Percentiles rank a stretch among this genome's conserved stretches.
These are phyloP conservation scores for Xenosphaeropsis pyriputrescens DNA, from an alignment of 2,329 filamentous ascomycete species.

Conservation along the genomic window DNA sequence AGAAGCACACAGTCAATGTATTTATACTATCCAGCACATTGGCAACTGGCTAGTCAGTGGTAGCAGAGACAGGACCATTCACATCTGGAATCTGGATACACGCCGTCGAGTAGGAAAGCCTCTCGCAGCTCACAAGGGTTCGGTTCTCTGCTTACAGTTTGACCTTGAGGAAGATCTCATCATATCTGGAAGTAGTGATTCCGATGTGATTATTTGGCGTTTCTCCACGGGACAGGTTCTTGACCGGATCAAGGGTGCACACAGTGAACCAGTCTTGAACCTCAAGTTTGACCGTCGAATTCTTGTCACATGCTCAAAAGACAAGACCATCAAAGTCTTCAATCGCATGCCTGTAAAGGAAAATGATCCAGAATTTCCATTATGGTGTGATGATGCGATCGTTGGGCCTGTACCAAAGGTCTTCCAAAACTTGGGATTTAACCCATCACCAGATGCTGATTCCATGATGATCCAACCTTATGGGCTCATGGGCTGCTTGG, in stretches of 20 bases:
- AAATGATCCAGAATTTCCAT: conserved; percentile 40
- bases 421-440: conserved; percentile 39
- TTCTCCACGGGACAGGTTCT: conserved; percentile 83
- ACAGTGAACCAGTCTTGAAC: conserved; percentile 84
- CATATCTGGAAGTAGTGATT: conserved; percentile 91
- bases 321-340: conserved; percentile 94
- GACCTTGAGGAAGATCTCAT: conserved; percentile 85
- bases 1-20: conserved; percentile 82
- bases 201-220: conserved; percentile 77
- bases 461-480: conserved; percentile 47
- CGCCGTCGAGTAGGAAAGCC: conserved; percentile 63
- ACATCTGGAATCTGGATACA: conserved; percentile 81
- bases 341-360: conserved; percentile 57
- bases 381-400: conserved; percentile 10
- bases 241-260: conserved; percentile 61
- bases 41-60: conserved; percentile 81
- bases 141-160: conserved; percentile 89
- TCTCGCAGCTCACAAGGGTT: conserved; percentile 64
- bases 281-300: conserved; percentile 84
- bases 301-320: conserved; percentile 92
- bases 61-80: conserved; percentile 74
- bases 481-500: conserved; percentile 62
- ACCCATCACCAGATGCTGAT: conserved; percentile 26
- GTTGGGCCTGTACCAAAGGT: conserved; percentile 37
- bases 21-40: conserved; percentile 88